Base-by-base conservation (phyloP, 441 rosid species). In the Omphalea diandra region DNA sequence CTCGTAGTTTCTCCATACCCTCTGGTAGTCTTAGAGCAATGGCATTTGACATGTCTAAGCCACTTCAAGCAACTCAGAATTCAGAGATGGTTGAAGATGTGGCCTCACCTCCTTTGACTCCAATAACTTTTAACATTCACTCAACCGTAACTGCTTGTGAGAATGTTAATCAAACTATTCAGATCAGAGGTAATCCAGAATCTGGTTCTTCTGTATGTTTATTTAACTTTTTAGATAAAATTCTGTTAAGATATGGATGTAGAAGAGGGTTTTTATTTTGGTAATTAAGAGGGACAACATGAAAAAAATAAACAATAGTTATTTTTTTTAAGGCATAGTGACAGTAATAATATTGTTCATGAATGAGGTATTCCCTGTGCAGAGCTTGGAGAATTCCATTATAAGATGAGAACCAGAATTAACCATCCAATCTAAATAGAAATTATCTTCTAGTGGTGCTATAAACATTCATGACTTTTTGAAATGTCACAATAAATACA, bases 1-100 rank as follows among this genome's bases (percentile, higher is more conserved):
- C 93, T 26, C 83, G 99, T 58, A 86, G 99, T 79, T 94, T 77
- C 81, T 94, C 98, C 73, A 94, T 86, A 81, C 99, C 98, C 47
- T 87, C 98, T 5, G 82, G 85, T 64, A 68, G 84, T 76, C 79
- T 70, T 53, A 80, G 82, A 78, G 80, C 73, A 38, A 73, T 72
- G 76, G 83, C 79, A 61, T 64, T 82, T 73, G 80, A 80, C 59
- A 75, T 74, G 69, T 74, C 86, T 14, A 80, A 74, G 63, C 82
- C 80, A 38, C 8, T 55, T 3, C 79, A 81, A 69, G 74, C 75
- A 61, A 67, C 82, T 73, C 72, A 67, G 69, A 83, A 69, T 57
- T 67, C 81, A 65, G 84, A 79, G 80, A 74, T 76, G 64, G 60
- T 77, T 72, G 83, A 80, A 73, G 85, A 76, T 62, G 72, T 72